phyloP scores from a whole-genome alignment of 805 yeast genomes.

The Monosporozyma solicola region DNA sequence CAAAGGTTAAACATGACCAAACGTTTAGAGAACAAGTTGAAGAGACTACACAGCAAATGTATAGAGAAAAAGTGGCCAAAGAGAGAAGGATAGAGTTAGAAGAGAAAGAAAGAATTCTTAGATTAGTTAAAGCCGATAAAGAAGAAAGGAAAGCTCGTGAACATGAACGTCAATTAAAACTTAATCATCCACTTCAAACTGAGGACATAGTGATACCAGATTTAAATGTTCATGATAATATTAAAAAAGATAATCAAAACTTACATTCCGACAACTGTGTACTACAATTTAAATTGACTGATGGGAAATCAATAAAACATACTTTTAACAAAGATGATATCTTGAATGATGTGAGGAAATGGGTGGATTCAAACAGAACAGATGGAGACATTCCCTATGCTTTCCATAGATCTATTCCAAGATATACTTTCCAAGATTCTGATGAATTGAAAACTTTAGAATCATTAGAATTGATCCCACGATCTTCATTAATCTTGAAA shows the following conservation, averaged over 20 bases:
- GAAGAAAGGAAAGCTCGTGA: conserved; percentile 13
- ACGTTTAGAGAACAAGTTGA: conserved; percentile 18
- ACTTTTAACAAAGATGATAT: conserved; percentile 40
- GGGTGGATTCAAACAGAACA: conserved; percentile 47
- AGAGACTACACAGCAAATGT: conserved; percentile 17
- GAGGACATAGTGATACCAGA: not conserved
- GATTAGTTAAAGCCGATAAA: conserved; percentile 31
- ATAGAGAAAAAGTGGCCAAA: conserved; percentile 26
- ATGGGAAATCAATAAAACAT: conserved; percentile 51
- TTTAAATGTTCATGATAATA: conserved; percentile 19
- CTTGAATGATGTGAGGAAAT: conserved; percentile 49
- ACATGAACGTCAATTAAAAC: not conserved
- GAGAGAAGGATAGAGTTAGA: conserved; percentile 31
- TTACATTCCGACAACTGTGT: conserved; percentile 30
- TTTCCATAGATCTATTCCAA: conserved; percentile 47
- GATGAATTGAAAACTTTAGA: conserved; percentile 50
- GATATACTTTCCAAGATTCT: conserved; percentile 50
- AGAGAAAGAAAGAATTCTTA: conserved; percentile 49
- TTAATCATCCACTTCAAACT: not conserved
- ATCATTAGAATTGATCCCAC: conserved; percentile 53
- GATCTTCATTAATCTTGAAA: conserved; percentile 67
- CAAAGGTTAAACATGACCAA: conserved; percentile 4
- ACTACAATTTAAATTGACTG: conserved; percentile 54
- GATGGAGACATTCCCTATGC: conserved; percentile 38
- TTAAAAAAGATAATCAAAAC: conserved; percentile 14